Conservation (phyloP, 768 basidiomycete genomes). For the Suillus discolor region DNA sequence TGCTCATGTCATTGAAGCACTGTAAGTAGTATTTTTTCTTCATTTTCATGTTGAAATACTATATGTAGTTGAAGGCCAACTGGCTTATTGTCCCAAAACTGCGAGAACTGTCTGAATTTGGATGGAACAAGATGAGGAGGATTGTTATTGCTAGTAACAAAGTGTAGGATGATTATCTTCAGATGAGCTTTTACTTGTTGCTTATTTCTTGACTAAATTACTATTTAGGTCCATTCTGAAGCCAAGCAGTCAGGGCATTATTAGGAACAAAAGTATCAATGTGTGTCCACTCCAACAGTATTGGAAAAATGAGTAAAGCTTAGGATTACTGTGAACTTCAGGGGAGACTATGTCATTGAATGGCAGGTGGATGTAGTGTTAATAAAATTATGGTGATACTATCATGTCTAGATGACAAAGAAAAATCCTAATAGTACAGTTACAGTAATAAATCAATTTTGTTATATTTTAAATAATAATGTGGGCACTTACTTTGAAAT, state of each 20-base stretch:
- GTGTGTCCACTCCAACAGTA: constrained; percentile 25
- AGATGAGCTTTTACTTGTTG: no score
- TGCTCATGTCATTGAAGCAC: background rate
- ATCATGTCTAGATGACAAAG: constrained; percentile 20
- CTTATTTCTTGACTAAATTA: no score
- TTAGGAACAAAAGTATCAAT: constrained; percentile 25
- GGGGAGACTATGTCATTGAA: constrained; percentile 13
- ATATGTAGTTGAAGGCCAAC: no score
- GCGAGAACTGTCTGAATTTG: no score
- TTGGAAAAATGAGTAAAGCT: constrained; percentile 29
- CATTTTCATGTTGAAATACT: no score
- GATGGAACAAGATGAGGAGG: no score
- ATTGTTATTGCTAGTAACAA: no score
- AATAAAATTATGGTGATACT: constrained; percentile 23
- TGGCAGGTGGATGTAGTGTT: constrained; percentile 23
- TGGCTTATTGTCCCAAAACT: no score
- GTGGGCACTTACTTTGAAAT: constrained; percentile 4
- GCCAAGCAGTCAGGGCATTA: constrained; percentile 10
- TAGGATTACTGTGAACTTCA: constrained; percentile 22
- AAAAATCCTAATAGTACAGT: constrained; percentile 14
- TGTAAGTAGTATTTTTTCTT: background rate
- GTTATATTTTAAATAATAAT: no score
- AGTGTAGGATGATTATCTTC: no score
- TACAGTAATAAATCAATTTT: no score
- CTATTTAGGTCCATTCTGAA: no score